Percentiles rank a stretch among this genome's conserved stretches.
phyloP scores from a whole-genome alignment of 169 alveolate genomes.

The Theileria equi region DNA sequence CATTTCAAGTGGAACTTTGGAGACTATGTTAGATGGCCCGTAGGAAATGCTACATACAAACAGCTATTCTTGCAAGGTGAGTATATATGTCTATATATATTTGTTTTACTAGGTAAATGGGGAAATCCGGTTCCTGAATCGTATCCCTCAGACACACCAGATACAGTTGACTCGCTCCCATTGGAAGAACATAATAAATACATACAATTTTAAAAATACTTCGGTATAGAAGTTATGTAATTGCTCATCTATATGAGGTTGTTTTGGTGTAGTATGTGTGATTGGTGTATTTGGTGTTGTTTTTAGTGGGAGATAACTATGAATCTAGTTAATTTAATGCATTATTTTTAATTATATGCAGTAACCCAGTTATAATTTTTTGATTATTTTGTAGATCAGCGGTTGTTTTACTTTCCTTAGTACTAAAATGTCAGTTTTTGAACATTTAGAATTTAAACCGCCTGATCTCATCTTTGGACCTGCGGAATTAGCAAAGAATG shows the following conservation, averaged over 20 bases:
- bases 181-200: conserved; percentile 30
- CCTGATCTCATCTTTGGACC: conserved; percentile 51
- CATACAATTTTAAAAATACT: conserved; percentile 1
- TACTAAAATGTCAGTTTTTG: conserved; percentile 30
- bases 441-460: conserved; percentile 12
- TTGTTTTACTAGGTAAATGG: conserved; percentile 51
- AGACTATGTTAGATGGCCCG: conserved; percentile 80
- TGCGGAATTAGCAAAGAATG: conserved; percentile 42
- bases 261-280: background rate
- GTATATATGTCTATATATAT: conserved; percentile 16
- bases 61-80: conserved; percentile 74
- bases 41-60: conserved; percentile 76
- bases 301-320: background rate
- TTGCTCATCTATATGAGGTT: background rate
- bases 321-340: background rate
- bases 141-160: background rate
- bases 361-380: no score
- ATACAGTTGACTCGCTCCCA: conserved; percentile 25
- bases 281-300: background rate
- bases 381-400: background rate
- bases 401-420: background rate
- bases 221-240: background rate
- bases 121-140: conserved; percentile 62
- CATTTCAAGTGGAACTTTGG: conserved; percentile 81
- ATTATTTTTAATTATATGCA: no score